phyloP scores from a whole-genome alignment of 768 basidiomycete genomes.

The Amanita phalloides region DNA sequence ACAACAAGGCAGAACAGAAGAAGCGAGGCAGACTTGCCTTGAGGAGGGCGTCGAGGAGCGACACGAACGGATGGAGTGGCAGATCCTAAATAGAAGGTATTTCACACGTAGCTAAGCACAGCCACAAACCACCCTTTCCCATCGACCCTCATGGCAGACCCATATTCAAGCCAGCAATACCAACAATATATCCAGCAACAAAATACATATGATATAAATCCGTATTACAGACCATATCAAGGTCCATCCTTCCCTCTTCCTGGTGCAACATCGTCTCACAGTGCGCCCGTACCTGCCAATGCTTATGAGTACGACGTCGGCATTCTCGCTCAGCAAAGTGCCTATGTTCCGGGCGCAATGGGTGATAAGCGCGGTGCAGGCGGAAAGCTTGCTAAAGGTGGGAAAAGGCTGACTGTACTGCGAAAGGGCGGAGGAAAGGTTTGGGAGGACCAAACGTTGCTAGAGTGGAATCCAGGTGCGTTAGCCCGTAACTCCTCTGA shows the following conservation, averaged over 20 bases:
- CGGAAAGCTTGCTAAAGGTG: conserved; percentile 79
- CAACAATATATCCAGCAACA: conserved; percentile 44
- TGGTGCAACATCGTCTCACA: conserved; percentile 56
- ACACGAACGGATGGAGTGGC: not conserved
- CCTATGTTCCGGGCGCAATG: conserved; percentile 87
- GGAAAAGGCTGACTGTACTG: conserved; percentile 87
- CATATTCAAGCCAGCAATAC: conserved; percentile 33
- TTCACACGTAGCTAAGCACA: not conserved
- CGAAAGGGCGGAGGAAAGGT: conserved; percentile 93
- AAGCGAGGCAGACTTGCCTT: conserved; percentile 24
- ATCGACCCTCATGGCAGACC: conserved; percentile 26
- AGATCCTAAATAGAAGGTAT: conserved; percentile 5
- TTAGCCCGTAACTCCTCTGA: conserved; percentile 19
- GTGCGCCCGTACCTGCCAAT: conserved; percentile 76
- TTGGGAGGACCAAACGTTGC: conserved; percentile 95
- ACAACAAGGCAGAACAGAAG: not conserved
- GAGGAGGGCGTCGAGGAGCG: conserved; percentile 19
- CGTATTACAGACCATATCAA: conserved; percentile 73
- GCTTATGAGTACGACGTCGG: conserved; percentile 92
- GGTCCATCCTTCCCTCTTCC: conserved; percentile 63
- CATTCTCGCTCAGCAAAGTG: conserved; percentile 82
- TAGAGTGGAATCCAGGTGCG: conserved; percentile 95
- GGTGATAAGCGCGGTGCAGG: conserved; percentile 81
- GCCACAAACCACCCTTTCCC: not conserved
- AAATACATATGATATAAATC: conserved; percentile 54